Base-by-base conservation (phyloP, 1,284 basidiomycete species). In the Agaricales sp. region DNA sequence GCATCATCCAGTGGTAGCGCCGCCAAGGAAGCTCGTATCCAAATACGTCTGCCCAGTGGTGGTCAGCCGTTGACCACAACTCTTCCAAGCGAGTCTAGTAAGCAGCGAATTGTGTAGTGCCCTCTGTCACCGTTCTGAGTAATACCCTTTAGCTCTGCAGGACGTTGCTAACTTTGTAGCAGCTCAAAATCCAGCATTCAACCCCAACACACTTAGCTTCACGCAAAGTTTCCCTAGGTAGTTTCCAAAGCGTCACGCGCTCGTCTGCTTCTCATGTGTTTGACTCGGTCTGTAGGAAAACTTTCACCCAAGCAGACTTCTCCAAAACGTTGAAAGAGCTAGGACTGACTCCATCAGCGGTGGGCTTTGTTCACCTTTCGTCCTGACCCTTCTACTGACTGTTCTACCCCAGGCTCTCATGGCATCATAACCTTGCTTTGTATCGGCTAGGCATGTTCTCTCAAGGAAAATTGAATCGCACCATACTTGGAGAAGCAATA, bases 151-250 rank as follows among this genome's bases (percentile, higher is more conserved):
- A 92, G 88, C 87, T 2, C 68, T 96, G 45, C 72, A 77, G 3
- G 84, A 87, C 55, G 88, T 94, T 0, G 90, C 88, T n/a, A 89
- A 92, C 63, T 93, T 74, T 62, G 66, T 95, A 25, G 89, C 87
- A 6, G 76, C 74, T 1, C 88, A 95, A 65, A 76, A 75, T 37
- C 63, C 86, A 22, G 62, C 67, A 2, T 77, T 89, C 37, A 77
- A 82, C 54, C 86, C 84, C 4, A 83, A 91, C 43, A 84, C 82
- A 0, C 80, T 93, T 26, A 75, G 71, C 3, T 77, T 95, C 55
- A 69, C 85, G 2, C 80, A 82, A 54, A 82, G 87, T 37, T 95
- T 93, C 71, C 92, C 92, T 26, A 81, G 88, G 90, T 84, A 58
- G 57, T 76, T 61, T 24, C 8, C 43, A 18, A 4, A 39, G 49